A percentile compares a stretch with the other conserved stretches of the same genome.
phyloP scores from a whole-genome alignment of 2,329 filamentous ascomycete species.

The Paecilomyces sp. region DNA sequence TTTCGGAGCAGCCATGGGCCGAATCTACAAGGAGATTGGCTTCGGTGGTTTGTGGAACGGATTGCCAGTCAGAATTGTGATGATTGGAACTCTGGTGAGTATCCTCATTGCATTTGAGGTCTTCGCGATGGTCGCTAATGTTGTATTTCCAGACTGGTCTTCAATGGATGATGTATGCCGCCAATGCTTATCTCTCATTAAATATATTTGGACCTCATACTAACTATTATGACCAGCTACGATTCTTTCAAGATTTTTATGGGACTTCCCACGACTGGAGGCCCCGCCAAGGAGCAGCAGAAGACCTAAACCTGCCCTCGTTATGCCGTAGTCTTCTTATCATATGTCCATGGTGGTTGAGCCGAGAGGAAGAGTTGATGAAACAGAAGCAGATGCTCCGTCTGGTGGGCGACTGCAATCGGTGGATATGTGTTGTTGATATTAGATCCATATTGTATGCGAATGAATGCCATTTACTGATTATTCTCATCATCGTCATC shows the following conservation, averaged over 20 bases:
- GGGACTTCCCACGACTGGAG: conserved; percentile 74
- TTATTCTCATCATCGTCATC: neutral
- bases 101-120: neutral
- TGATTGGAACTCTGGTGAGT: conserved; percentile 65
- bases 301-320: conserved; percentile 19
- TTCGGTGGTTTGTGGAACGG: conserved; percentile 90
- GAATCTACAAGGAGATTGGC: conserved; percentile 83
- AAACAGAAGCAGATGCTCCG: neutral
- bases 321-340: neutral
- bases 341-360: neutral
- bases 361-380: neutral
- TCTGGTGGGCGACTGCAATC: neutral
- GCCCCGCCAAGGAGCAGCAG: conserved; percentile 44
- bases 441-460: neutral
- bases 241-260: conserved; percentile 89
- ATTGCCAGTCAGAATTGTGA: conserved; percentile 75
- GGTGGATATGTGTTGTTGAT: neutral
- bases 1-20: conserved; percentile 65
- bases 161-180: conserved; percentile 87
- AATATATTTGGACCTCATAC: conserved; percentile 5
- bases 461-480: neutral
- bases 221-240: conserved; percentile 26
- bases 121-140: conserved; percentile 11
- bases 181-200: neutral
- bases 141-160: conserved; percentile 53